These are phyloP conservation scores for Bipolaris oryzae DNA, from an alignment of 2,329 filamentous ascomycete species.

Conservation along the genomic window DNA sequence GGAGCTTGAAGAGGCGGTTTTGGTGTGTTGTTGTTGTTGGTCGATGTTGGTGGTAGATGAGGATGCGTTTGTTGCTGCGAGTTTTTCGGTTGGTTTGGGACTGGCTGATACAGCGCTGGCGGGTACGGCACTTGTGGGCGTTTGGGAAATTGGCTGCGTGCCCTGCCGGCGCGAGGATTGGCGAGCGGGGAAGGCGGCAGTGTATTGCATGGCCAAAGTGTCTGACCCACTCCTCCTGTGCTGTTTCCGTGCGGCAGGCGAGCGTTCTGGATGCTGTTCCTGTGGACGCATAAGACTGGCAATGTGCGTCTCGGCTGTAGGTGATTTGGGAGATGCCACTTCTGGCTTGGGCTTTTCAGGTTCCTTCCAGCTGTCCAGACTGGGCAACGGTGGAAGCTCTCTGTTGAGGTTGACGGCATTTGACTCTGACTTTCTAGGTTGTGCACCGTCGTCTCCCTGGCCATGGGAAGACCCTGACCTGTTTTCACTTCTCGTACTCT, in stretches of 20 bases:
- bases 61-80: constrained; percentile 36
- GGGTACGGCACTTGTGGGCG: neutral
- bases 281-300: constrained; percentile 46
- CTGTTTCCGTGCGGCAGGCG: constrained; percentile 33
- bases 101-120: constrained; percentile 20
- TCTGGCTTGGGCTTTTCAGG: constrained; percentile 21
- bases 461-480: constrained; percentile 40
- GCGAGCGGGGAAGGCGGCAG: constrained; percentile 25
- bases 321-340: constrained; percentile 26
- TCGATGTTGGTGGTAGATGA: constrained; percentile 31
- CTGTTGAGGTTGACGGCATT: constrained; percentile 52
- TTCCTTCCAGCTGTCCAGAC: constrained; percentile 51
- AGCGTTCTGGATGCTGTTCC: constrained; percentile 34
- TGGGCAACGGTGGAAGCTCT: constrained; percentile 55
- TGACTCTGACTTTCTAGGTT: constrained; percentile 34
- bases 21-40: neutral
- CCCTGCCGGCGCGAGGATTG: constrained; percentile 22
- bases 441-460: constrained; percentile 30
- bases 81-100: constrained; percentile 17
- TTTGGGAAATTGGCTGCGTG: constrained; percentile 13
- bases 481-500: constrained; percentile 42
- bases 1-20: constrained; percentile 9
- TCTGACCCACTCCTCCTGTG: constrained; percentile 42
- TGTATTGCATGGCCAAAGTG: constrained; percentile 32
- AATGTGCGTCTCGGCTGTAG: constrained; percentile 37